Evolutionary conservation across 2,329 filamentous ascomycete genomes (phyloP).

Genomic region (Paraphaeosphaeria sporulosa): DNA sequence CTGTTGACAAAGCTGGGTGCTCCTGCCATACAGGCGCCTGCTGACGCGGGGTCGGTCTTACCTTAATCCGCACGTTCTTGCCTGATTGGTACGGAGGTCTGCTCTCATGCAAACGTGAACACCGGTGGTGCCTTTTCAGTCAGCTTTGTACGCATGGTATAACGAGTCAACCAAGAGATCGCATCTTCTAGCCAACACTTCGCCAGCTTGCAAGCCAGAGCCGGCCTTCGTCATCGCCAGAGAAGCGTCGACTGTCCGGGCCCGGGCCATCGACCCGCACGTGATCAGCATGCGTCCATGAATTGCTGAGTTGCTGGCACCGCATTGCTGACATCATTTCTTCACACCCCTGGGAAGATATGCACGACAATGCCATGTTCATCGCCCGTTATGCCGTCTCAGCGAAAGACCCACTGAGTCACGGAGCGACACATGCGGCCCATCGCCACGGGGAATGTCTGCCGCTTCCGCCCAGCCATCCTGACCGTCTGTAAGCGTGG

Average conservation of each 20-base stretch:
- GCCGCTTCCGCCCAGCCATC: constrained; percentile 7
- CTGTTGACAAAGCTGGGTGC: constrained; percentile 19
- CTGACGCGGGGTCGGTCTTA: not conserved
- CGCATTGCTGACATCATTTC: constrained; percentile 1
- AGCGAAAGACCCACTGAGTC: not conserved
- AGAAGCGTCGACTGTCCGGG: too few species aligned
- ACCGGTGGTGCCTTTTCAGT: too few species aligned
- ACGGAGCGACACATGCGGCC: not conserved
- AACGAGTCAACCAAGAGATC: too few species aligned
- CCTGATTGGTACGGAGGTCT: too few species aligned
- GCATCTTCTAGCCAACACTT: too few species aligned
- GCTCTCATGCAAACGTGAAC: too few species aligned
- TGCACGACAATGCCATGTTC: constrained; percentile 3
- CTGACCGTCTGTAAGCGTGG: constrained; percentile 4
- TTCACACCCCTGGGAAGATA: not conserved
- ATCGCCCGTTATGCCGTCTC: not conserved
- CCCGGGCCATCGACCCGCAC: not conserved
- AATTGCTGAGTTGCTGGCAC: too few species aligned
- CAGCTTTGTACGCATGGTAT: too few species aligned
- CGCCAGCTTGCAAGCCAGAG: too few species aligned
- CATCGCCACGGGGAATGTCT: not conserved
- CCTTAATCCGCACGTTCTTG: not conserved
- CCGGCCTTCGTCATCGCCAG: too few species aligned
- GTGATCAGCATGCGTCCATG: not conserved
- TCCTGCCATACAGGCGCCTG: not conserved